Evolutionary conservation across 768 basidiomycete genomes (phyloP).

Genomic region (Trametes sanguinea): DNA sequence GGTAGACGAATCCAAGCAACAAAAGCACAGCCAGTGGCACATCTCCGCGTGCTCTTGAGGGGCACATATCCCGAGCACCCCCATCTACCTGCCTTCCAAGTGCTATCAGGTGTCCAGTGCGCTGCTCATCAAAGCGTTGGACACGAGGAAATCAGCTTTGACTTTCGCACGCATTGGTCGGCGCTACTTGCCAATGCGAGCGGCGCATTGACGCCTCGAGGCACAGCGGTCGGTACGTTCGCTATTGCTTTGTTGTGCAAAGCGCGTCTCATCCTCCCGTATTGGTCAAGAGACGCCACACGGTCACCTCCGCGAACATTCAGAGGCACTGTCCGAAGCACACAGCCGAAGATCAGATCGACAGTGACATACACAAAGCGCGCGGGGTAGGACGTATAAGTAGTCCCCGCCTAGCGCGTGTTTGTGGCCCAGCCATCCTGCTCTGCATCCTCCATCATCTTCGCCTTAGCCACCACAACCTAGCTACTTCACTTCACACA

Average conservation of each 20-base stretch:
- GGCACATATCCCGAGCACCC: no score
- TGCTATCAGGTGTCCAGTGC: no score
- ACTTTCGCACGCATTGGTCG: neutral
- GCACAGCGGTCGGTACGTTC: neutral
- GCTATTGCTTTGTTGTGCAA: neutral
- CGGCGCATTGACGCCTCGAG: neutral
- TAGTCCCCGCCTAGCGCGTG: neutral
- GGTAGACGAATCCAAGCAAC: neutral
- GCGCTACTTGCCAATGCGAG: neutral
- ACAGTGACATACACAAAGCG: constrained; percentile 9
- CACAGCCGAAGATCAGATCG: constrained; percentile 10
- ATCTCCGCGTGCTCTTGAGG: no score
- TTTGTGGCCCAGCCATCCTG: neutral
- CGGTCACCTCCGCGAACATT: neutral
- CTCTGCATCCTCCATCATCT: neutral
- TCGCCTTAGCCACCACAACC: neutral
- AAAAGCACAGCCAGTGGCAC: no score
- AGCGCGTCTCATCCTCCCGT: neutral
- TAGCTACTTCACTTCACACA: neutral
- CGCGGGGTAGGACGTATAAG: neutral
- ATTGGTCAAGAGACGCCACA: neutral
- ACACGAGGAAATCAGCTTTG: neutral
- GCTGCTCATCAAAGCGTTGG: no score
- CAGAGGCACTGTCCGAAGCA: neutral
- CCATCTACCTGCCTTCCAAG: neutral